Evolutionary conservation across 2,329 filamentous ascomycete species (phyloP).

Genomic region (Aureobasidium mangrovei): DNA sequence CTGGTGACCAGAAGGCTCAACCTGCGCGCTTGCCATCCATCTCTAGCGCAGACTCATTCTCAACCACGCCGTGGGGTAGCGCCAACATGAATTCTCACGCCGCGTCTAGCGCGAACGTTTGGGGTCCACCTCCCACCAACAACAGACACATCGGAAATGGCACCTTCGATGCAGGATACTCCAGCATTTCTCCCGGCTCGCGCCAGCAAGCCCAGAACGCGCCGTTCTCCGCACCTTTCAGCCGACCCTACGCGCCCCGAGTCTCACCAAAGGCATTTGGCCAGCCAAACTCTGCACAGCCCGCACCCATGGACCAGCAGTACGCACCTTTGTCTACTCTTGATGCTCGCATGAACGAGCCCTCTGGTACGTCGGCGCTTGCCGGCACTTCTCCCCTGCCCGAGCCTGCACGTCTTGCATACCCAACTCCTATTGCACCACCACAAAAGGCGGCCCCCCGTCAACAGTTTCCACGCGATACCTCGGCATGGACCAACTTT

Average conservation of each 20-base stretch:
- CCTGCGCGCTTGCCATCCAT: constrained; percentile 19
- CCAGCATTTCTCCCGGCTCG: constrained; percentile 38
- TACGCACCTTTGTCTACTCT: constrained; percentile 17
- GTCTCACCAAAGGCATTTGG: constrained; percentile 25
- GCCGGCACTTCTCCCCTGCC: constrained; percentile 25
- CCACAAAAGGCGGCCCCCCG: constrained; percentile 20
- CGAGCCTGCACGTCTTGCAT: constrained; percentile 23
- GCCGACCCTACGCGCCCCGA: constrained; percentile 23
- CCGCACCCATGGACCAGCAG: constrained; percentile 19
- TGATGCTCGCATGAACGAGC: constrained; percentile 23
- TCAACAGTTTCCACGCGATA: constrained; percentile 13
- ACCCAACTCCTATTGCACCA: constrained; percentile 29
- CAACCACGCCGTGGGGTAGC: constrained; percentile 15
- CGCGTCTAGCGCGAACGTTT: constrained; percentile 53
- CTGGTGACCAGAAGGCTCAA: constrained; percentile 29
- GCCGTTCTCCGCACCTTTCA: constrained; percentile 22
- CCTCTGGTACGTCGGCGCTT: constrained; percentile 20
- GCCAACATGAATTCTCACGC: constrained; percentile 23
- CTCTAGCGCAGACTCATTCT: constrained; percentile 13
- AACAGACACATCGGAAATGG: constrained; percentile 68
- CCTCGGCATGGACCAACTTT: constrained; percentile 24
- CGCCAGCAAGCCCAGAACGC: constrained; percentile 24
- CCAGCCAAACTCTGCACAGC: constrained; percentile 20
- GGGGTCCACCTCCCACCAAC: constrained; percentile 59
- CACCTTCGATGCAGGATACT: constrained; percentile 59